Evolutionary conservation across 768 basidiomycete species (phyloP), one percentile per base, ranked within the genome.

Genomic region (Peribolospora kevripleyi): DNA sequence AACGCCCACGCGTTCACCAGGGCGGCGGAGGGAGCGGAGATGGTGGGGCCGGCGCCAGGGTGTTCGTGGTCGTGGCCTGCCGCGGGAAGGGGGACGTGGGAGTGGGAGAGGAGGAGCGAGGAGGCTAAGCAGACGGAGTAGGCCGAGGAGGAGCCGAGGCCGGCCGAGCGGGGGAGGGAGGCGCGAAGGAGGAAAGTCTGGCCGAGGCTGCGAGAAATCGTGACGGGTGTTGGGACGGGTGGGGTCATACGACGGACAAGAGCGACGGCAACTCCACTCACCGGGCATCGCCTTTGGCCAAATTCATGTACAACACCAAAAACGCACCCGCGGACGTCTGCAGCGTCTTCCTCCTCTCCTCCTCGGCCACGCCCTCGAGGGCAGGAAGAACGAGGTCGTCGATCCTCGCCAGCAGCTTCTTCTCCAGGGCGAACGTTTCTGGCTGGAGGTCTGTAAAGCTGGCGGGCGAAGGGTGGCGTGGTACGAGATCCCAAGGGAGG

Each of bases 61-160:
- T 76, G 74, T 10, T 79, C 75, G 54, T 79, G 78, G 63, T 74
- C 68, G 54, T 56, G 54, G 64, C 61, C 37, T 54, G 58, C n/a
- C 68, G 67, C 14, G 61, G 66, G 61, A n/a, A 62, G 48, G 2
- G 59, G 68, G 63, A 93, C 77, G 59, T 79, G 80, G 50, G 73
- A 71, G 65, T 84, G 77, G 10, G 82, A 73, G 50, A 90, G 73
- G 43, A 95, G 75, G 48, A 91, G 72, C 5, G 84, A 72, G 1
- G 84, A 79, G 7, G 87, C 79, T 48, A 81, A 70, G 65, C 90
- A 93, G 14, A 80, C 77, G 3, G 90, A 95, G 70, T 81, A 95
- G 36, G 93, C 86, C 6, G 93, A 93, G 25, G 88, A 93, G 9
- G 91, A 97, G 36, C 93, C 93, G 51, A 97, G 79, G 49, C 93